phyloP scores from a whole-genome alignment of 2,329 filamentous ascomycete species.

The Lasiodiplodia theobromae region DNA sequence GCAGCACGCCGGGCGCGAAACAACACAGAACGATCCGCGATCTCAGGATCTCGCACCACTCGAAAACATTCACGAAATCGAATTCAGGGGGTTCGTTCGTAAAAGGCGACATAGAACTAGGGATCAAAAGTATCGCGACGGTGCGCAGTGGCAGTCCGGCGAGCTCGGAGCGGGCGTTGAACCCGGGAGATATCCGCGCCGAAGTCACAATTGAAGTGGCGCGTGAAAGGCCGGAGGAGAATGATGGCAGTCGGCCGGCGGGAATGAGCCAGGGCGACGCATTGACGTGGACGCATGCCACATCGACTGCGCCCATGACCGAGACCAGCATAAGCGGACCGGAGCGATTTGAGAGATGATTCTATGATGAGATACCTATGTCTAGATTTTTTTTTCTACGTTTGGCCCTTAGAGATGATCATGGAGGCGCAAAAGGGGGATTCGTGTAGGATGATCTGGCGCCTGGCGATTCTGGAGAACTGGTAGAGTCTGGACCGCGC shows the following conservation, averaged over 20 bases:
- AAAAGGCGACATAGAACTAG: slow-evolving; percentile 14
- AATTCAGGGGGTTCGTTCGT: background rate
- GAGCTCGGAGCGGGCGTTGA: slow-evolving; percentile 19
- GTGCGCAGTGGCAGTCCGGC: slow-evolving; percentile 16
- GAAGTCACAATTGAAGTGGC: slow-evolving; percentile 21
- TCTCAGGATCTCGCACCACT: background rate
- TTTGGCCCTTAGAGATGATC: background rate
- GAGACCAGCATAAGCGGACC: slow-evolving; percentile 18
- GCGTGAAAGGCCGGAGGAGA: slow-evolving; percentile 10
- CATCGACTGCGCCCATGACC: slow-evolving; percentile 18
- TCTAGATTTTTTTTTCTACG: background rate
- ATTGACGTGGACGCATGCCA: slow-evolving; percentile 16
- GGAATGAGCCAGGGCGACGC: slow-evolving; percentile 17
- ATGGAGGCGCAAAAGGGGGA: background rate
- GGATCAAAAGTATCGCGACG: slow-evolving; percentile 12
- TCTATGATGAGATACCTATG: no score
- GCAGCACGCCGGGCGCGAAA: slow-evolving; percentile 5
- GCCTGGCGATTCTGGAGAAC: no score
- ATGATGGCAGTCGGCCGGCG: background rate
- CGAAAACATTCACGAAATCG: background rate
- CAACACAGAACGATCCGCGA: background rate
- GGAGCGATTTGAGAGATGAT: slow-evolving; percentile 7
- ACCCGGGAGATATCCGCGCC: slow-evolving; percentile 15
- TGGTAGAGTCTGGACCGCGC: background rate
- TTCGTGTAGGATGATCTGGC: no score